Evolutionary conservation across 2,329 filamentous ascomycete genomes (phyloP), one percentile per base, ranked within the genome.

Genomic region (Aspergillus carbonarius): DNA sequence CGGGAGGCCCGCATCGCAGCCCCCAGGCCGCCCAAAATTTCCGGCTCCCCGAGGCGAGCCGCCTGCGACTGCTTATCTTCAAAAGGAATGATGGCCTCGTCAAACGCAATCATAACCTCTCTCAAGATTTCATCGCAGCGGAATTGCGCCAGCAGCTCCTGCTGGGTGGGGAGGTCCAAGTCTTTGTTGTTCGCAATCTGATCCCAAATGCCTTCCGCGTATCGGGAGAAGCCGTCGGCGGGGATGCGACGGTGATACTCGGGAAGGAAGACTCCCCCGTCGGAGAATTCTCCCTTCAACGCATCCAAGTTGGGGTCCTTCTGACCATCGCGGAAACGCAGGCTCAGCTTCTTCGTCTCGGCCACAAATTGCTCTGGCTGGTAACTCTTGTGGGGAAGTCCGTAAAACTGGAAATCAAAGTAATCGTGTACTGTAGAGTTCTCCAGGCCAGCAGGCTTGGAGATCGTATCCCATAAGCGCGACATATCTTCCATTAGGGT

Each of bases 121-220:
- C 93, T 85, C 39, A 92, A 86, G 59, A 99, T 99, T 77, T 99
- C 95, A 73, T 99, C 95, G 75, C 95, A 99, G 65, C 95, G 87
- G 80, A 98, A 99, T 74, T 99, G 95, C 10, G 95, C 95, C 54
- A 99, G 83, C 47, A 99, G 83, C 74, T 99, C 95, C 77, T 99
- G 95, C 74, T 99, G 95, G 0, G 95, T 98, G 3, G 95, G 95
- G 59, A 99, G 78, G 76, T 99, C 95, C 55, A 99, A 82, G 71
- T 99, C 95, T 77, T 99, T 99, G 83, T 99, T 99, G 81, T 93
- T 90, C 68, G 96, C 93, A 72, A 99, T 99, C 77, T 98, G 93
- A 70, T 98, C 93, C 95, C 95, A 99, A 46, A 99, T 87, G 40
- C 93, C 92, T 72, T 95, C 88, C 0, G 95, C 93, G 69, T 99